Base-by-base conservation (phyloP, 495 filamentous ascomycete species). In the Mycothermus thermophilus region DNA sequence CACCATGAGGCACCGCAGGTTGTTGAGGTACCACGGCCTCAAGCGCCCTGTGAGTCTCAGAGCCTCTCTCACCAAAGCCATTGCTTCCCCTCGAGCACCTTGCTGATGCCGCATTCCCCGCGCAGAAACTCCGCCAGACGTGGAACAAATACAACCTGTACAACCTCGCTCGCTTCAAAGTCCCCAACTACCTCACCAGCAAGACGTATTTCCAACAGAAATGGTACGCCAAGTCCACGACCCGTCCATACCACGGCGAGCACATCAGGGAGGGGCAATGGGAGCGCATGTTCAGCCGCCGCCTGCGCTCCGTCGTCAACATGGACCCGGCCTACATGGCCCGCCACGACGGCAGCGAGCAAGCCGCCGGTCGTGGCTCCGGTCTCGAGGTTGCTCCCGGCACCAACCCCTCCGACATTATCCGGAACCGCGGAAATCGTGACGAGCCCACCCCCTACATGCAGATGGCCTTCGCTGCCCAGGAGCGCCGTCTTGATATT, bases 81-180 rank as follows among this genome's bases (percentile, higher is more conserved):
- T 14, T 28, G 20, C 38, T 25, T 13, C 27, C 19, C 22, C 24
- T 30, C 34, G 19, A 2, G 34, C 37, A 18, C 41, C 9, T 23
- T 37, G 24, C 54, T 54, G 41, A 48, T 48, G 4, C 3, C 14
- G 2, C 2, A 42, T 46, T 19, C 8, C 10, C 27, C 5, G 20
- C 20, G 12, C 34, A 95, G 90, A 90, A 83, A 80, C 51, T 95
- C 57, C 80, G 90, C 41, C 83, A 88, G 70, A 86, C 83, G 70
- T 95, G 87, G 92, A 92, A 83, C 63, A 93, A 93, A 61, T 87
- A 84, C 68, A 94, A 92, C 50, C 68, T 97, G 42, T 97, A 80
- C 71, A 95, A 94, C 64, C 60, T 97, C 41, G 50, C 59, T 18
- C 66, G 67, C 30, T 51, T 59, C 35, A 46, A 46, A 27, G 32